These are phyloP conservation scores for Exophiala oligosperma DNA, from an alignment of 2,329 filamentous ascomycete genomes.

Conservation along the genomic window DNA sequence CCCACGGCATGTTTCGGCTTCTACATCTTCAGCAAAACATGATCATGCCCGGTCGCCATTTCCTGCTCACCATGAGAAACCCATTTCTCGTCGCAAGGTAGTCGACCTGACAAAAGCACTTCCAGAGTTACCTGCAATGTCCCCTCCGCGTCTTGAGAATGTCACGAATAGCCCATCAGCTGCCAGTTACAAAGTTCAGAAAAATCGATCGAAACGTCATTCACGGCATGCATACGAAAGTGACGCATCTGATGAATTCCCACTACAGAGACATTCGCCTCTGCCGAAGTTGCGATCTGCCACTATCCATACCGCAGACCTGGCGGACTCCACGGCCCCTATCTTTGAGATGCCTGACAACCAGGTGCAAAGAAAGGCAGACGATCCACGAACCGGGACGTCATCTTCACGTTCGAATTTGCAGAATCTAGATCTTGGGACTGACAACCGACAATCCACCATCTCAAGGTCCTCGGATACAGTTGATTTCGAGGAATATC, in stretches of 20 bases:
- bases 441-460: neutral
- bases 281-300: neutral
- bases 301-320: neutral
- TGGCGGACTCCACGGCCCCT: neutral
- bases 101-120: neutral
- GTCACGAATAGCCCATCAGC: neutral
- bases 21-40: neutral
- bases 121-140: neutral
- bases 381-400: neutral
- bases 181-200: neutral
- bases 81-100: too few species aligned
- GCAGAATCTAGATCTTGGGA: neutral
- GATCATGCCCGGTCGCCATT: neutral
- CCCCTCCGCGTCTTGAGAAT: neutral
- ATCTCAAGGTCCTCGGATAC: slow-evolving; percentile 1
- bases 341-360: slow-evolving; percentile 4
- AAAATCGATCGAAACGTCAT: neutral
- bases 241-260: slow-evolving; percentile 4
- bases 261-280: slow-evolving; percentile 5
- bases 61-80: too few species aligned
- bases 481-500: neutral
- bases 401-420: neutral
- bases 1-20: neutral
- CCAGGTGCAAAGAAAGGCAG: neutral
- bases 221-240: slow-evolving; percentile 1